A percentile compares a stretch with the other conserved stretches of the same genome.
phyloP scores from a whole-genome alignment of 129 eudicot species.

The Sambucus nigra region DNA sequence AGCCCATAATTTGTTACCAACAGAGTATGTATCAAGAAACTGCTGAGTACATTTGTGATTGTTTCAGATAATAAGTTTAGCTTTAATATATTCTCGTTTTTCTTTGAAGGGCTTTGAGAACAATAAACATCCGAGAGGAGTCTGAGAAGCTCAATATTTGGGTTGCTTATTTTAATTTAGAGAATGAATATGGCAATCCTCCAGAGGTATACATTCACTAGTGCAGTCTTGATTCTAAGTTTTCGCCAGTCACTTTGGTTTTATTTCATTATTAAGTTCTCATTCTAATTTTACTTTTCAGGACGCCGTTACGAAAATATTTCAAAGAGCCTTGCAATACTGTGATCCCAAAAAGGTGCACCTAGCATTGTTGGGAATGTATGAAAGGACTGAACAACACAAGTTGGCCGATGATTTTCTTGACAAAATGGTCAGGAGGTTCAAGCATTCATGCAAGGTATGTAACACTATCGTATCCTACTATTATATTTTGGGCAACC shows the following conservation, averaged over 20 bases:
- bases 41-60: no score
- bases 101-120: slow-evolving; percentile 69
- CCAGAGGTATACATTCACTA: slow-evolving; percentile 47
- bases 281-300: slow-evolving; percentile 12
- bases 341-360: slow-evolving; percentile 87
- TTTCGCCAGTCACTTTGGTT: background rate
- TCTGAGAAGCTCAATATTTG: slow-evolving; percentile 81
- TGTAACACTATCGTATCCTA: background rate
- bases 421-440: slow-evolving; percentile 67
- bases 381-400: slow-evolving; percentile 68
- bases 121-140: slow-evolving; percentile 76
- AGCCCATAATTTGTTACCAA: no score
- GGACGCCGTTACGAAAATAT: slow-evolving; percentile 68
- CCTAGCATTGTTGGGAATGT: slow-evolving; percentile 68
- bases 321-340: slow-evolving; percentile 77
- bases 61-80: no score
- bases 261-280: background rate
- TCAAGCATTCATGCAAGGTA: slow-evolving; percentile 84
- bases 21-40: no score
- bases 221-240: background rate
- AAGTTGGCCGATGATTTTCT: slow-evolving; percentile 70
- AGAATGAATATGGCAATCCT: slow-evolving; percentile 81
- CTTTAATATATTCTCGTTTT: background rate
- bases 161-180: slow-evolving; percentile 88
- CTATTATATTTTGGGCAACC: background rate